Base-by-base conservation (phyloP, 2,329 filamentous ascomycete genomes). In the Reticulascus tulasneorum region DNA sequence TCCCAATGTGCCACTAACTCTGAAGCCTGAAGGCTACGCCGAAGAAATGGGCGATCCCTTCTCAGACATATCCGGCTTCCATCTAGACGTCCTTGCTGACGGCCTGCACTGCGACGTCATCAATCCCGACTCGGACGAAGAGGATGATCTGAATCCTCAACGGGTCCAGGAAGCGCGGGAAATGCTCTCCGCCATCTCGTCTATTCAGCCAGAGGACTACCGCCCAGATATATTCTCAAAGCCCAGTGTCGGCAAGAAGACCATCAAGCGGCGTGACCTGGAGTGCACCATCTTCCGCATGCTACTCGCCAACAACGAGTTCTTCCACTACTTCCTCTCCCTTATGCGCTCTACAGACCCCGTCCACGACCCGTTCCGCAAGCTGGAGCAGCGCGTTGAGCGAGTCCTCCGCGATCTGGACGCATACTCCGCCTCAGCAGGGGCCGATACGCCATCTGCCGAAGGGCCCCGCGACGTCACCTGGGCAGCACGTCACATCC, bases 251-350 rank as follows among this genome's bases (percentile, higher is more conserved):
- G 28, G 27, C 18, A 59, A 52, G 37, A 56, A 56, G n/a, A 52
- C 65, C 9, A 48, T 70, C 33, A 63, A 63, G 39, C 58, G 60
- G 9, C 57, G 62, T 32, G 71, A 77, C 39, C 58, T 77, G 2
- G 69, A 72, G 44, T 59, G 60, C 28, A 75, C 72, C 4, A 51
- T 79, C 11, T 68, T 73, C 42, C 67, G 67, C 33, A 73, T 78
- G 56, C 60, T 78, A 12, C 57, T 77, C 16, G 62, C 67, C 42
- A 75, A 76, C 47, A 62, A 73, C 50, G 65, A 69, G 25, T 69
- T 78, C 55, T 74, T 77, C 49, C 59, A 70, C 33, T 70, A 74
- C 55, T 71, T 78, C 40, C 60, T 67, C 29, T 62, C 64, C 12
- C 56, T 64, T 8, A 62, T 70, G 35, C 56, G 58, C n/a, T 60